Evolutionary conservation across 305 asterid genomes (phyloP).

Genomic region (Fraxinus paxiana): DNA sequence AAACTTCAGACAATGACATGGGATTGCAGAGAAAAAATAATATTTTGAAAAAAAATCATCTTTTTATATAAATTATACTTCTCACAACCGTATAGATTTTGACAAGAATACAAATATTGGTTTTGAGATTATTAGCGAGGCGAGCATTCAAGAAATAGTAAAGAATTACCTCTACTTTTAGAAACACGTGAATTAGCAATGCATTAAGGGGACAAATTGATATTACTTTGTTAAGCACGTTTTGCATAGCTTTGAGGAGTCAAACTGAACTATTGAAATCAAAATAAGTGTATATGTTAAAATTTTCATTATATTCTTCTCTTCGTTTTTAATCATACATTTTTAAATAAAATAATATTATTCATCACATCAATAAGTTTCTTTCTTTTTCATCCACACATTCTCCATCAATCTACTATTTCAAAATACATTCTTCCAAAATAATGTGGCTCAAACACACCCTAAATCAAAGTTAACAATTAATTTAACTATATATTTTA

Average conservation of each 20-base stretch:
- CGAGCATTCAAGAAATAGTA: background rate
- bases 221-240: background rate
- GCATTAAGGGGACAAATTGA: background rate
- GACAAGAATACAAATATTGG: background rate
- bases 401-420: no score
- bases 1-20: background rate
- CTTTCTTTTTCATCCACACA: no score
- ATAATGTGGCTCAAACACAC: no score
- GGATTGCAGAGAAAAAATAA: background rate
- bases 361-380: no score
- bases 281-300: no score
- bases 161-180: background rate
- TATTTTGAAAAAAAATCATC: background rate
- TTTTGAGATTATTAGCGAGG: background rate
- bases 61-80: background rate
- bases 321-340: no score
- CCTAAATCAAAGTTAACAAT: no score
- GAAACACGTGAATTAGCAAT: background rate
- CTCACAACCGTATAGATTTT: background rate
- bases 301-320: no score
- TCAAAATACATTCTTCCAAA: no score
- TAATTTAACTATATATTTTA: no score
- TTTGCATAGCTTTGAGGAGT: background rate
- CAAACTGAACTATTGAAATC: background rate
- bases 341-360: no score